Base-by-base conservation (phyloP, 225 moss, liverwort and hornwort genomes). In the Pleurozium schreberi region DNA sequence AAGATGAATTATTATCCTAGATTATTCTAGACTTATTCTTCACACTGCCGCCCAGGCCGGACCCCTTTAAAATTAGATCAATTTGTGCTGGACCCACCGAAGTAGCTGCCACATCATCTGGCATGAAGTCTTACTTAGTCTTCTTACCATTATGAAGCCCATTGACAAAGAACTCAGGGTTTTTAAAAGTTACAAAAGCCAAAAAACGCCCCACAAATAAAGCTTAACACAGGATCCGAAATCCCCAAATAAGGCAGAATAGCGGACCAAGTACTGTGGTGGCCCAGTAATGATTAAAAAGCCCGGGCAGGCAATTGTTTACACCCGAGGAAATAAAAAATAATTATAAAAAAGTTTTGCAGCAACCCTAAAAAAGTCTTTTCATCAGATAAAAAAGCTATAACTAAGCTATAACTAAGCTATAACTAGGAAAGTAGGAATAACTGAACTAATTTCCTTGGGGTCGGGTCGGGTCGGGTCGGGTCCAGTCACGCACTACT, bases 31-130 rank as follows among this genome's bases (percentile, higher is more conserved):
- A 65, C 60, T 40, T 45, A 92, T 85, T 90, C 76, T 55, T 33
- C n/a, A n/a, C n/a, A n/a, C 50, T 33, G 75, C 76, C 50, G 8
- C 76, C 52, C 50, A 5, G 10, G 26, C 26, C 64, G 8, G 73
- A 8, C 60, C 38, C 74, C 50, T 59, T 53, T 4, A 10, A 89
- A 81, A 53, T 80, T 58, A 70, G 85, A 38, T 11, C 9, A 0
- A 13, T 8, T 53, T 88, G 88, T 50, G 88, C 86, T 90, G 90
- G 90, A 70, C 92, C 92, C 90, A 88, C 88, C 8, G 28, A 74
- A 84, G 88, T 59, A 73, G 83, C 88, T 88, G 88, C 92, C 90
- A 86, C 69, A 52, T 90, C 88, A 90, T 17, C 82, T 83, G 90
- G 76, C 90, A 26, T 43, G 55, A 42, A 69, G 27, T 82, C 82